Evolutionary conservation across 495 filamentous ascomycete species (phyloP).

Genomic region (Penicillium bovifimosum): DNA sequence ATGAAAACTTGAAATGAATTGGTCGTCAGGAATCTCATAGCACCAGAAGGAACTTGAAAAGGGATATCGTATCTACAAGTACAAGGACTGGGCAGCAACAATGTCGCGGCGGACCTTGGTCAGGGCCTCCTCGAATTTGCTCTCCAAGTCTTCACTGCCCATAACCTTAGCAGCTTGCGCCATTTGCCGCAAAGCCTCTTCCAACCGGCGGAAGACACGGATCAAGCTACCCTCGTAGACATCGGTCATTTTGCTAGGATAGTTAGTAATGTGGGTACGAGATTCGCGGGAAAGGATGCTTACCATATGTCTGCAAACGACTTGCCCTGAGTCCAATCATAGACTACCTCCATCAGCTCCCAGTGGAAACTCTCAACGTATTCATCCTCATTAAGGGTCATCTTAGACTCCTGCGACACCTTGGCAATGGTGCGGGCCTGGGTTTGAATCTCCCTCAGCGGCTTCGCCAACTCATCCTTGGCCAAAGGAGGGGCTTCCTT

Average conservation of each 20-base stretch:
- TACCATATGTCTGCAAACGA: conserved; percentile 96
- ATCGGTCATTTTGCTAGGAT: conserved; percentile 87
- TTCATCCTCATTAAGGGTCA: conserved; percentile 85
- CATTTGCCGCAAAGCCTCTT: conserved; percentile 95
- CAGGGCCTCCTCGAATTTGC: conserved; percentile 81
- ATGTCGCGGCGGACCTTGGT: conserved; percentile 84
- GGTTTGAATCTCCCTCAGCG: conserved; percentile 74
- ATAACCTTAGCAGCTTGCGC: conserved; percentile 95
- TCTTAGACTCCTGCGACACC: conserved; percentile 86
- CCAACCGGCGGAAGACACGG: conserved; percentile 87
- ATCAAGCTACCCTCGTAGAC: conserved; percentile 96
- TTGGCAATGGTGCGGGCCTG: conserved; percentile 85
- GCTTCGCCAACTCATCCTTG: conserved; percentile 78
- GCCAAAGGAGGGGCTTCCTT: conserved; percentile 57
- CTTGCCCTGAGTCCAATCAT: conserved; percentile 87
- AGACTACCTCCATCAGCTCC: conserved; percentile 94
- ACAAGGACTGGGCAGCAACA: conserved; percentile 87
- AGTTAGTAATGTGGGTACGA: conserved; percentile 7
- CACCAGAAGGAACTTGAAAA: not conserved
- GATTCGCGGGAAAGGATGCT: conserved; percentile 19
- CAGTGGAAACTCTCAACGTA: conserved; percentile 83
- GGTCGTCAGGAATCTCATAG: conserved; percentile 6
- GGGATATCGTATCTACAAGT: conserved; percentile 53
- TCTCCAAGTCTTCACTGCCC: conserved; percentile 88
- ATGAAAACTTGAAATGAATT: not conserved